Base-by-base conservation (phyloP, 2,329 filamentous ascomycete genomes). In the Aspergillus spinulosporus region DNA sequence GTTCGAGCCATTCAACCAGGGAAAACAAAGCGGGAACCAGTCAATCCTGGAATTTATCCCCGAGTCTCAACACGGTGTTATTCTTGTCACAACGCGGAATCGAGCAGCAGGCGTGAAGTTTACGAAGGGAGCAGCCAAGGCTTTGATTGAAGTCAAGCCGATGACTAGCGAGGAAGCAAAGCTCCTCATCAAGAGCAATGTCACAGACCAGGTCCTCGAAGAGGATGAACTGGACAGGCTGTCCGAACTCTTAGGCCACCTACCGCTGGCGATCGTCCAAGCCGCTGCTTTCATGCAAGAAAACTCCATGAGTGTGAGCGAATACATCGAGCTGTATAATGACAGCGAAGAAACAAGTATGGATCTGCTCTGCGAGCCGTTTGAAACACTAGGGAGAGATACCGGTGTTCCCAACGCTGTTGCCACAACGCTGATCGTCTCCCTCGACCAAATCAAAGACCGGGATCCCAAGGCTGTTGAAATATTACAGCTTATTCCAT, bases 311-410 rank as follows among this genome's bases (percentile, higher is more conserved):
- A 49, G 15, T 8, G 42, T 62, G 3, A 49, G 29, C 6, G 60
- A 62, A 26, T 62, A 60, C 34, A 60, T 62, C 1, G 56, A 58
- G 3, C 15, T 60, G n/a, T 56, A 60, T n/a, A 57, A 57, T 8
- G 55, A 60, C n/a, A 60, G 50, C 4, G 56, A 58, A 3, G 52
- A 61, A 9, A 62, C 53, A 1, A 48, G 26, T 4, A 60, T 58
- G 58, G 46, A 58, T 26, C 36, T 62, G 15, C 49, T 60, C 26
- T 54, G 52, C 36, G 60, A 62, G 32, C 45, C 57, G 2, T 59
- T 61, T 21, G 56, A 62, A 37, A 50, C 58, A 1, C 32, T 61
- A 26, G 57, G 56, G 7, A 48, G 53, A 12, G 59, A 61, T 34
- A 59, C 49, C 8, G 37, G 32, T 11, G 53, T 56, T 1, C 55